Conservation (phyloP, 495 filamentous ascomycete species). For the Trichoderma virens region DNA sequence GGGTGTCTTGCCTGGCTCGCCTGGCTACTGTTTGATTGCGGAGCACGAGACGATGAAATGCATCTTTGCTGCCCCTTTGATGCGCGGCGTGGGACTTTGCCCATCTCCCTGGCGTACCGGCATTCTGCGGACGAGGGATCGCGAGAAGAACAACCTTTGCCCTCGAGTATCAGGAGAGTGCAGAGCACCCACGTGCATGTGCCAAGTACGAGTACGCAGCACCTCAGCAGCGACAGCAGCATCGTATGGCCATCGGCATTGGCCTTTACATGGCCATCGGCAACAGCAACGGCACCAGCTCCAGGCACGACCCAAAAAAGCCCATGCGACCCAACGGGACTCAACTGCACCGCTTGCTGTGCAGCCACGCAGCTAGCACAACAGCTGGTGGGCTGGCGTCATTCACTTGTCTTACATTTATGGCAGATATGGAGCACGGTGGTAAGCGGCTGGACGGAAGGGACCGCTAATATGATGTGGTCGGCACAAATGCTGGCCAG, state of each 20-base stretch:
- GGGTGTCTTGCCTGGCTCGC: no score
- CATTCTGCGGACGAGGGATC: no score
- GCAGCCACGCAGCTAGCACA: neutral
- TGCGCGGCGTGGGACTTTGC: no score
- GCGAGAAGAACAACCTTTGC: no score
- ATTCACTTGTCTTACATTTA: neutral
- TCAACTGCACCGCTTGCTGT: neutral
- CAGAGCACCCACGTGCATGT: no score
- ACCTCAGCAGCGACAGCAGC: no score
- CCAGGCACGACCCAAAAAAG: neutral
- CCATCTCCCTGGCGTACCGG: no score
- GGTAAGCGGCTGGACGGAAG: constrained; percentile 6
- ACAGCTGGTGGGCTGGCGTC: neutral
- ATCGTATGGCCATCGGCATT: no score
- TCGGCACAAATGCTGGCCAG: constrained; percentile 2
- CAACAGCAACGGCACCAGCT: neutral
- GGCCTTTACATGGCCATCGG: no score
- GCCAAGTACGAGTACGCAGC: no score
- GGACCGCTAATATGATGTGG: neutral
- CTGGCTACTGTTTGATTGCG: no score
- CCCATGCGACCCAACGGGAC: neutral
- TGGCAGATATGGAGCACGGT: neutral
- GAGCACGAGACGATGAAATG: neutral
- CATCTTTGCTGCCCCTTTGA: neutral
- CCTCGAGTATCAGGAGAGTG: no score